phyloP scores from a whole-genome alignment of 768 basidiomycete species.

The Tylopilus vinaceipallidus region DNA sequence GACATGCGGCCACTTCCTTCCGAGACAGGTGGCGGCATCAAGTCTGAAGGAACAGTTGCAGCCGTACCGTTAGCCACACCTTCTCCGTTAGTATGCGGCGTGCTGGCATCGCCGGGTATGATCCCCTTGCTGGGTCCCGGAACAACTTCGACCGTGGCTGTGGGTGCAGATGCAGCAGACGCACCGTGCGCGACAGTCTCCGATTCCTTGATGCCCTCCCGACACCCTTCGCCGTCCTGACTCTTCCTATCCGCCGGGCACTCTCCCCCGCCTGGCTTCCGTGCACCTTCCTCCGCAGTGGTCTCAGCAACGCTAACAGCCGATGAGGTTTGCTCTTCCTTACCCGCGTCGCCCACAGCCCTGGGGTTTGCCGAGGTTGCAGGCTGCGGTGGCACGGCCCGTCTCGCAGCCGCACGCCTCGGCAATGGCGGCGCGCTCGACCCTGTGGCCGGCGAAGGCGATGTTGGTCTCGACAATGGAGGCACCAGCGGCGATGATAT shows the following conservation, averaged over 20 bases:
- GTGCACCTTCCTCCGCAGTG: neutral
- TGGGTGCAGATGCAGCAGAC: neutral
- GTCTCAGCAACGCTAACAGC: neutral
- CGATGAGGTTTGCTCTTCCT: constrained; percentile 2
- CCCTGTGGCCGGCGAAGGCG: constrained; percentile 30
- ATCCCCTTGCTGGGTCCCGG: neutral
- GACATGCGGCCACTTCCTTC: constrained; percentile 14
- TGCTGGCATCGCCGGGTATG: neutral
- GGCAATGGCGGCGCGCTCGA: constrained; percentile 56
- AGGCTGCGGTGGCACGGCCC: constrained; percentile 30
- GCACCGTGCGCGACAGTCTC: neutral
- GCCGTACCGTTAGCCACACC: neutral
- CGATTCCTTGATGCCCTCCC: neutral
- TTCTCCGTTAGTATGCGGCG: neutral
- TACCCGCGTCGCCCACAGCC: neutral
- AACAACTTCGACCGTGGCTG: neutral
- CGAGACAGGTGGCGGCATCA: neutral
- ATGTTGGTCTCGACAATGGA: constrained; percentile 35
- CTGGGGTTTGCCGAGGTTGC: neutral
- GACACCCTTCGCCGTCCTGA: neutral
- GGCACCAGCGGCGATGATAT: constrained; percentile 31
- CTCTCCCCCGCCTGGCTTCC: neutral
- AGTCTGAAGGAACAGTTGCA: neutral
- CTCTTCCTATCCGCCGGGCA: no score
- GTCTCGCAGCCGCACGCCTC: constrained; percentile 59